Evolutionary conservation across 371 early-diverging fungal species (phyloP), one percentile per base, ranked within the genome.

Genomic region (Funneliformis caledonium): DNA sequence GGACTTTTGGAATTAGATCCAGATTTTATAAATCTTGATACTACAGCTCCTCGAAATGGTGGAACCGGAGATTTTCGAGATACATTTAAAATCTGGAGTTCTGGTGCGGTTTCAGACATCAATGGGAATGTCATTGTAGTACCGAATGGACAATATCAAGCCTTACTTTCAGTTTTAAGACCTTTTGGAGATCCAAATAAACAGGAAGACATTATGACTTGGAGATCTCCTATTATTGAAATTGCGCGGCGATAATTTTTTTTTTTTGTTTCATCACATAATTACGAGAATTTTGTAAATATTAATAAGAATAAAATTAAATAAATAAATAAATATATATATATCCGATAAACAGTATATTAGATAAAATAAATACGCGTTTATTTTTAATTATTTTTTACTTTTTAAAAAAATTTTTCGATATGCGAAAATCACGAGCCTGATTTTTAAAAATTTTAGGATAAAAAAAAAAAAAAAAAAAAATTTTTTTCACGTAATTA

Each of bases 121-220:
- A 16, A 48, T 31, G 16, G 9, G 14, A 6, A 12, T 68, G 83
- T 84, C 45, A 84, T 82, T n/a, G 14, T 12, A n/a, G 64, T 77
- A 33, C 67, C 78, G 6, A 16, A 67, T 19, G 78, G 78, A 5
- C 11, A 14, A 45, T 80, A 80, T 80, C 26, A 48, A 60, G 1
- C 56, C 10, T 22, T 50, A 16, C 22, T 81, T 48, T 31, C 0
- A 48, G 48, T 45, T n/a, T 76, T 81, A 37, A 61, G 59, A 52
- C 12, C 45, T 12, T 76, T 56, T 56, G 81, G 81, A 2, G 14
- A 81, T 76, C 50, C 45, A 12, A 81, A 81, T 8, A 52, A 26
- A 22, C 4, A 12, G 11, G 37, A n/a, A 0, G 81, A 81, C 67
- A 67, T 59, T 22, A 60, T 76, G 31, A 67, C 22, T 22, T 81